Conservation (phyloP, 306 rosid species). For the Trifolium fragiferum region DNA sequence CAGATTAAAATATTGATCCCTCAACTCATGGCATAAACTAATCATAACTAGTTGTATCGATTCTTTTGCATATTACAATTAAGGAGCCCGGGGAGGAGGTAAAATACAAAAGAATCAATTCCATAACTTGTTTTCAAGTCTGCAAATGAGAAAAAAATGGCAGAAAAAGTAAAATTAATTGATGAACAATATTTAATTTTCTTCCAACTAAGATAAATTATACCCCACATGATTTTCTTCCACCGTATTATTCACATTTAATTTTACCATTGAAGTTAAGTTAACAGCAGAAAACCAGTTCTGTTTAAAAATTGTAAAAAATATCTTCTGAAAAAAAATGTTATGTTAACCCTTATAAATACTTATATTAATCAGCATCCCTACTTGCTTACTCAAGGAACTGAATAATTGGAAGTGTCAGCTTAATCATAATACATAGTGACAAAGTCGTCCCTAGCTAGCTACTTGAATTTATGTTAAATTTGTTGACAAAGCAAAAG, state of each 20-base stretch:
- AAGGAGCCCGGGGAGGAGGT: background rate
- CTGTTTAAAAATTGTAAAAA: background rate
- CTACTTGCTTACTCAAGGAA: conserved; percentile 16
- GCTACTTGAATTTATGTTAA: background rate
- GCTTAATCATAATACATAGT: background rate
- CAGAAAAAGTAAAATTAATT: background rate
- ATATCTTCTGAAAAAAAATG: background rate
- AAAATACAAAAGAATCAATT: background rate
- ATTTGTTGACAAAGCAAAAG: conserved; percentile 26
- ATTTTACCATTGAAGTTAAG: conserved; percentile 8
- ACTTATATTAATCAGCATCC: background rate
- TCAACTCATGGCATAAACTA: background rate
- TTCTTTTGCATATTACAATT: background rate
- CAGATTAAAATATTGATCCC: background rate
- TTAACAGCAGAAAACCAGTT: background rate
- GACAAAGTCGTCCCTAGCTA: conserved; percentile 22
- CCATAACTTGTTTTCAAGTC: background rate
- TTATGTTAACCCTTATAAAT: conserved; percentile 4
- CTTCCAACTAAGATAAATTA: background rate
- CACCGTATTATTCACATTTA: background rate
- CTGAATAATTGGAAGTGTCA: background rate
- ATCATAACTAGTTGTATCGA: background rate
- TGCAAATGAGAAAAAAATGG: conserved; percentile 1
- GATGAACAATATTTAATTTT: background rate
- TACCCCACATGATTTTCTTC: background rate